These are phyloP conservation scores for Yueomyces sp. DNA, from an alignment of 805 yeast species.

Conservation along the genomic window DNA sequence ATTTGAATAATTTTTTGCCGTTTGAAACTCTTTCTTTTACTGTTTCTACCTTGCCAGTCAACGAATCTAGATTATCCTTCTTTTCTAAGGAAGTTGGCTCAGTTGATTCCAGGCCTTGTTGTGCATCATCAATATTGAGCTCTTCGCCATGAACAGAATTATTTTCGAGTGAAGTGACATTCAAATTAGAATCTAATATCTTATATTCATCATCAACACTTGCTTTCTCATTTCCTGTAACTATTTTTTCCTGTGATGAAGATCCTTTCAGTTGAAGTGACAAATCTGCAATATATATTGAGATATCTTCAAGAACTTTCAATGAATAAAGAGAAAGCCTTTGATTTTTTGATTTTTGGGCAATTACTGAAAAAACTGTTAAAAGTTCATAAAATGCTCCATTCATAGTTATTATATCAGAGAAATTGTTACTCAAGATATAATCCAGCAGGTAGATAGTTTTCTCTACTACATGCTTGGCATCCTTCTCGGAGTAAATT, in stretches of 20 bases:
- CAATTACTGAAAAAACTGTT: slow-evolving; percentile 63
- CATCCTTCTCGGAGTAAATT: slow-evolving; percentile 46
- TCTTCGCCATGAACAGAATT: too few species aligned
- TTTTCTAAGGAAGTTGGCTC: neutral
- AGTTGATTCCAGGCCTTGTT: neutral
- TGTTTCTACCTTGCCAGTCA: neutral
- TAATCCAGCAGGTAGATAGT: slow-evolving; percentile 48
- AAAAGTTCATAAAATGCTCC: slow-evolving; percentile 49
- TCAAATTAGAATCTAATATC: neutral
- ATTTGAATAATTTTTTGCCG: neutral
- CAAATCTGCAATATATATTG: slow-evolving; percentile 41
- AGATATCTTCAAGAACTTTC: slow-evolving; percentile 52
- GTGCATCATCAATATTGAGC: neutral
- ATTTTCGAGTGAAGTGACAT: neutral
- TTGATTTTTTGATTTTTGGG: slow-evolving; percentile 75
- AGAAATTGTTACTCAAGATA: slow-evolving; percentile 44
- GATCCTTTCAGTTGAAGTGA: slow-evolving; percentile 17
- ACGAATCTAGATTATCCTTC: neutral
- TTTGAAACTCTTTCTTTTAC: neutral
- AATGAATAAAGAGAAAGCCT: slow-evolving; percentile 69
- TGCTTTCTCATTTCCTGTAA: slow-evolving; percentile 25
- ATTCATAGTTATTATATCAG: slow-evolving; percentile 54
- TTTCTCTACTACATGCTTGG: slow-evolving; percentile 46
- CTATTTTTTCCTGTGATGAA: slow-evolving; percentile 2
- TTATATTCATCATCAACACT: neutral